phyloP scores from a whole-genome alignment of 768 basidiomycete genomes.

The Lentinula sp. region DNA sequence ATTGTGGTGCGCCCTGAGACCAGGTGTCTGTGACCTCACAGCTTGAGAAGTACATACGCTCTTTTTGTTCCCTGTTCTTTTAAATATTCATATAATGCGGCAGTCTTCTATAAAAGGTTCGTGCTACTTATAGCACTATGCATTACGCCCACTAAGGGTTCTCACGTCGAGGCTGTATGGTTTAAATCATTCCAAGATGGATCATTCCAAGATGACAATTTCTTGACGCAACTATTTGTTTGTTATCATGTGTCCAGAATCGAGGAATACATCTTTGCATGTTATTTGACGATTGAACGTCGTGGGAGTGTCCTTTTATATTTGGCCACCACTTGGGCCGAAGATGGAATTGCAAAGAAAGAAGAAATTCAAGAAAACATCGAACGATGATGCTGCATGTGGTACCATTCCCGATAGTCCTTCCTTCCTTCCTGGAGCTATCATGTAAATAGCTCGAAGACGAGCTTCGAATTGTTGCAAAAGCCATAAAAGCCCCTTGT shows the following conservation, averaged over 20 bases:
- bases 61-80: not conserved
- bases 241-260: not conserved
- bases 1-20: conserved; percentile 63
- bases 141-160: not conserved
- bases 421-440: not conserved
- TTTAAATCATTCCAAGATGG: not conserved
- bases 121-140: not conserved
- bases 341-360: not conserved
- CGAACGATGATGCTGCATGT: not conserved
- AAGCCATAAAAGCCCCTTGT: not conserved
- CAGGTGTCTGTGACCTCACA: conserved; percentile 46
- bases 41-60: conserved; percentile 11
- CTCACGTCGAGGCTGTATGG: not conserved
- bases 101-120: not conserved
- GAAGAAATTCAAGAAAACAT: not conserved
- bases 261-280: not conserved
- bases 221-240: not conserved
- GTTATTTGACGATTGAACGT: not conserved
- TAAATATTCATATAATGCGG: not conserved
- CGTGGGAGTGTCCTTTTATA: not conserved
- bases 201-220: not conserved
- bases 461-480: not conserved
- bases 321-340: not conserved
- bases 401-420: not conserved
- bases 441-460: not conserved